Base-by-base conservation (phyloP, 108 stramenopile genomes). In the Skeletonema menzelii region DNA sequence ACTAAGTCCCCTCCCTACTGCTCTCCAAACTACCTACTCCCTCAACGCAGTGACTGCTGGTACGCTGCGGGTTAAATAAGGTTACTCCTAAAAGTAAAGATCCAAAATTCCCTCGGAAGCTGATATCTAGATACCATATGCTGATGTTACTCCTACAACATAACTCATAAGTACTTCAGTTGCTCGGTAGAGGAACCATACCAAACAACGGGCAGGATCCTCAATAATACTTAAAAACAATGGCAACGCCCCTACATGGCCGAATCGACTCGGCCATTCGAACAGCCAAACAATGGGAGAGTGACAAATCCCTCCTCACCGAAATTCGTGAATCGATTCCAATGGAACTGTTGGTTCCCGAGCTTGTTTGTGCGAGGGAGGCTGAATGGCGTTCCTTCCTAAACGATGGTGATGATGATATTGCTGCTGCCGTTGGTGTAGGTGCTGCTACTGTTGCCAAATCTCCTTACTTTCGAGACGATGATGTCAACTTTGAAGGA, bases 201-300 rank as follows among this genome's bases (percentile, higher is more conserved):
- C n/a, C n/a, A n/a, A n/a, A n/a, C n/a, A n/a, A n/a, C n/a, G n/a
- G n/a, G n/a, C n/a, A n/a, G n/a, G 30, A 30, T 35, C 34, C 34
- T 35, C 34, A 35, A 35, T 37, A 8, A 10, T 37, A 37, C 5
- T 63, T n/a, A n/a, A n/a, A n/a, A n/a, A 28, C 24, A 40, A 77
- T 77, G 66, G 32, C 59, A 69, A 61, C 72, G 1, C 34, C 74
- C 55, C 76, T 77, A 70, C 75, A 60, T 5, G 10, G 62, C 24
- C 79, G 80, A 42, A 78, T 85, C 15, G 59, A 77, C 44, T 68
- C 71, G 8, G 83, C 72, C 49, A 34, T 86, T 8, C 49, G 65
- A 27, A 89, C 87, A 19, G 92, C 88, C 11, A 75, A 77, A 68
- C 57, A 68, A 64, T 93, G 92, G 92, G 92, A 93, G 27, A 69